These are phyloP conservation scores for Russula sp. DNA, from an alignment of 768 basidiomycete genomes.

Conservation along the genomic window DNA sequence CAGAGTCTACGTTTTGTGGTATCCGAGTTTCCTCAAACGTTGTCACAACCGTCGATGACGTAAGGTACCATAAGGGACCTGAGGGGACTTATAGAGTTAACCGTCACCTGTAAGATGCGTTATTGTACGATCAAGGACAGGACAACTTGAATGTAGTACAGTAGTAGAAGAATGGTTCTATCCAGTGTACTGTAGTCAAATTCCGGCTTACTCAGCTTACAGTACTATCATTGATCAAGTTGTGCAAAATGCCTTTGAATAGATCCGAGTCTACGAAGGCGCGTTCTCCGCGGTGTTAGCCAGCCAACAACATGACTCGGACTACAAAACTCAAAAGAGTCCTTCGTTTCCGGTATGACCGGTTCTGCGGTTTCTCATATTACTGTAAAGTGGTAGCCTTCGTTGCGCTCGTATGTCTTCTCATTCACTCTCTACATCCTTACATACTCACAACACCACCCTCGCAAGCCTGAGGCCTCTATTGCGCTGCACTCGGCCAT, in stretches of 20 bases:
- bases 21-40: too few relatives aligned
- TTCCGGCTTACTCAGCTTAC: too few relatives aligned
- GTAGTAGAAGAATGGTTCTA: neutral
- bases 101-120: neutral
- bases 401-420: slow-evolving; percentile 51
- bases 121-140: neutral
- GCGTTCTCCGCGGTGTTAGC: neutral
- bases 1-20: too few relatives aligned
- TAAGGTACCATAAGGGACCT: neutral
- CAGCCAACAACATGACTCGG: neutral
- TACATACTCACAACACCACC: neutral
- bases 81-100: neutral
- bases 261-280: too few relatives aligned
- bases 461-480: slow-evolving; percentile 55
- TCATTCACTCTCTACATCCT: neutral
- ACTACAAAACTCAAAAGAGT: slow-evolving; percentile 79
- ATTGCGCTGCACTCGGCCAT: slow-evolving; percentile 64
- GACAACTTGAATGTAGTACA: too few relatives aligned
- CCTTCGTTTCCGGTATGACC: slow-evolving; percentile 67
- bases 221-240: too few relatives aligned
- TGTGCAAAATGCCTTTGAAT: too few relatives aligned
- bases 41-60: neutral
- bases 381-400: slow-evolving; percentile 62
- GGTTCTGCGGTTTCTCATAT: slow-evolving; percentile 67
- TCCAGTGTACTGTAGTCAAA: too few relatives aligned